Conservation (phyloP, 345 rosid species). For the Viola odorata region DNA sequence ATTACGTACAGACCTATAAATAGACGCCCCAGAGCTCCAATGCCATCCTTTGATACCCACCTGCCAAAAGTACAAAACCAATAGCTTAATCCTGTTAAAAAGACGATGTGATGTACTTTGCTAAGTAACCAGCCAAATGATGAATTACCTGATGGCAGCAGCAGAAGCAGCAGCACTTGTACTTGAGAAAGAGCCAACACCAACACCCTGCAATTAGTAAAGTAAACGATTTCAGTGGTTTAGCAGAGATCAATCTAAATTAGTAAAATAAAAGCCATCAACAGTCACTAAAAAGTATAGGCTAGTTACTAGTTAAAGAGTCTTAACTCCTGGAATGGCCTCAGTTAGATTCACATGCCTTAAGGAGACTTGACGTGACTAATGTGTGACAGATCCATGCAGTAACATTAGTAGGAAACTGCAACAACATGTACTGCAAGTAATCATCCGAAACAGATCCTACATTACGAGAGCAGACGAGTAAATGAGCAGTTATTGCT, state of each 20-base stretch:
- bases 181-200: conserved; percentile 85
- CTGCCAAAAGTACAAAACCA: conserved; percentile 41
- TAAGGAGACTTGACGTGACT: conserved; percentile 93
- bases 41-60: conserved; percentile 99
- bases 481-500: neutral
- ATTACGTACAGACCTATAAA: conserved; percentile 61
- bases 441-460: conserved; percentile 95
- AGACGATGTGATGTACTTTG: neutral
- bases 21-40: conserved; percentile 91
- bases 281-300: no score
- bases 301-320: no score
- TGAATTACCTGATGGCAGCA: conserved; percentile 79
- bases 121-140: neutral
- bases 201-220: conserved; percentile 65
- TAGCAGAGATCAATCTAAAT: no score
- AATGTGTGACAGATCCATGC: conserved; percentile 91
- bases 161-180: conserved; percentile 86
- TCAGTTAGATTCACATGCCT: conserved; percentile 65
- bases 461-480: conserved; percentile 20
- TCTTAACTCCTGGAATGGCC: conserved; percentile 6
- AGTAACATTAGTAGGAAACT: conserved; percentile 91
- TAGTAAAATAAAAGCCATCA: no score
- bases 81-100: conserved; percentile 17
- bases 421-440: conserved; percentile 80
- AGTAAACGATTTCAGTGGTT: conserved; percentile 2